Evolutionary conservation across 2,329 filamentous ascomycete species (phyloP).

Genomic region (Aaosphaeria pasadenensis): DNA sequence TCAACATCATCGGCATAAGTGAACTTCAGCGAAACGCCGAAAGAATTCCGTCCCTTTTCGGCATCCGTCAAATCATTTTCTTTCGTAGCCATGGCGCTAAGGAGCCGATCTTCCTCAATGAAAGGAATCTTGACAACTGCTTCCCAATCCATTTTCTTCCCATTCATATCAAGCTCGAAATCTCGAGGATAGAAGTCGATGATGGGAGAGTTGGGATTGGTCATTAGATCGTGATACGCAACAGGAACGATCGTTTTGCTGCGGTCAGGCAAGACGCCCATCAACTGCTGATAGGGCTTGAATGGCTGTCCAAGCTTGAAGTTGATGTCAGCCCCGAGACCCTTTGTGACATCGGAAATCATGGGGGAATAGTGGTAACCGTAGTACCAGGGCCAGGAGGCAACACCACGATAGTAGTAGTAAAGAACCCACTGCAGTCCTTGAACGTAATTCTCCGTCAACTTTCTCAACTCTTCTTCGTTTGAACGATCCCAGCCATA

Average conservation of each 20-base stretch:
- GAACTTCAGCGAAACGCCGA: conserved; percentile 91
- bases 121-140: conserved; percentile 99
- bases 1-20: conserved; percentile 75
- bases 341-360: conserved; percentile 92
- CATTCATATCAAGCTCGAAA: conserved; percentile 98
- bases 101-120: conserved; percentile 85
- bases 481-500: conserved; percentile 85
- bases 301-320: conserved; percentile 96
- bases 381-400: conserved; percentile 99
- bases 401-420: conserved; percentile 97
- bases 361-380: conserved; percentile 95
- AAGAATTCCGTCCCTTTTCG: conserved; percentile 81
- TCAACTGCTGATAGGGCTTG: conserved; percentile 90
- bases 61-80: conserved; percentile 74
- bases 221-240: conserved; percentile 92
- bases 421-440: conserved; percentile 96
- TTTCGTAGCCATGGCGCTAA: conserved; percentile 81
- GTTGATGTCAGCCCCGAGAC: conserved; percentile 80
- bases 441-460: conserved; percentile 96
- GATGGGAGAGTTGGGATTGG: conserved; percentile 82
- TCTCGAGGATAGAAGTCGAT: conserved; percentile 97
- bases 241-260: conserved; percentile 93
- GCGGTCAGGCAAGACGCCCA: conserved; percentile 95
- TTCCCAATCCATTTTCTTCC: conserved; percentile 99
- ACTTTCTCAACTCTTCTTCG: conserved; percentile 72